phyloP scores from a whole-genome alignment of 805 yeast genomes.

The Hanseniaspora hatyaiensis region DNA sequence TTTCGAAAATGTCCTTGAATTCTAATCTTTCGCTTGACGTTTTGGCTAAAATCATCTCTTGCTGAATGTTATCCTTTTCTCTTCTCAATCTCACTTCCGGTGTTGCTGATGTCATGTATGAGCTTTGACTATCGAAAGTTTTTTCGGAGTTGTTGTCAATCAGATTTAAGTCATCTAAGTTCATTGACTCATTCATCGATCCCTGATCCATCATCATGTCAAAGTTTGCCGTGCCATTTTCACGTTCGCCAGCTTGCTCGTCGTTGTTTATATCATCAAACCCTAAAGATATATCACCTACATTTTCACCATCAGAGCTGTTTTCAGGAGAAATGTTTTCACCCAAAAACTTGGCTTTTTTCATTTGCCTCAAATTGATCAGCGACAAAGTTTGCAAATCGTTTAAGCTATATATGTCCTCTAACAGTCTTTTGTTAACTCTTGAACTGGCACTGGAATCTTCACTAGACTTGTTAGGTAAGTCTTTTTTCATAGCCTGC shows the following conservation, averaged over 20 bases:
- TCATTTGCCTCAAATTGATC: not conserved
- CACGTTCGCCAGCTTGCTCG: too few relatives aligned
- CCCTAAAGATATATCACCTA: conserved; percentile 10
- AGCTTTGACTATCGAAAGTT: conserved; percentile 6
- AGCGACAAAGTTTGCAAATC: conserved; percentile 5
- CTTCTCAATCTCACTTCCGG: conserved; percentile 11
- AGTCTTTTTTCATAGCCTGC: not conserved
- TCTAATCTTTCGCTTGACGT: not conserved
- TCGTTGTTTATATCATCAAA: not conserved
- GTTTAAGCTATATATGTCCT: conserved; percentile 6
- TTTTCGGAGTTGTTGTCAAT: conserved; percentile 9
- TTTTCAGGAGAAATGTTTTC: not conserved
- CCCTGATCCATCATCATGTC: not conserved
- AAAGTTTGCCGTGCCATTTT: not conserved
- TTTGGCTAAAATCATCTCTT: conserved; percentile 12
- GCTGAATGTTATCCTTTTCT: conserved; percentile 15
- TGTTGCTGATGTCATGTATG: conserved; percentile 11
- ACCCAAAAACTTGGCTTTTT: not conserved
- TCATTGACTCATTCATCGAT: not conserved
- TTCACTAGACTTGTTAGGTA: conserved; percentile 1
- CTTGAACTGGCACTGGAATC: not conserved
- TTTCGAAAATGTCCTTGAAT: conserved; percentile 14
- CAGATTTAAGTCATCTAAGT: conserved; percentile 2
- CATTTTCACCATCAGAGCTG: not conserved
- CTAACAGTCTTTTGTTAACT: conserved; percentile 11